Conservation (phyloP, 192 early-diverging fungal genomes). For the Coemansia sp. region DNA sequence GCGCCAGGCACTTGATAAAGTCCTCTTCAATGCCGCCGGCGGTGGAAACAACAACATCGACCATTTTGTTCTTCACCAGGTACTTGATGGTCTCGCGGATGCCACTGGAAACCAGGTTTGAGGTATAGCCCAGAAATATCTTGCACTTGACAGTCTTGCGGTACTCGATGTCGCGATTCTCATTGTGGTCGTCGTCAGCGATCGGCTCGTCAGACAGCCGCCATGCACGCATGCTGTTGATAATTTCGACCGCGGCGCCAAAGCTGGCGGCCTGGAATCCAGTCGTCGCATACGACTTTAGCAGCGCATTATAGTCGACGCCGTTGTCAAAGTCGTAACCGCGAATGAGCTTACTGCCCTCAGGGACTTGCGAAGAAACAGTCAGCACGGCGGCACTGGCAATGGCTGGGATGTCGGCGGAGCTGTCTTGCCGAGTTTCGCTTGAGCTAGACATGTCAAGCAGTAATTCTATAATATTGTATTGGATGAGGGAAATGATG, state of each 20-base stretch:
- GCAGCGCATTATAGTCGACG: slow-evolving; percentile 72
- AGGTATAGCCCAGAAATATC: slow-evolving; percentile 98
- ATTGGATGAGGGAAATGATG: too few relatives aligned
- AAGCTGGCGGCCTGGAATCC: slow-evolving; percentile 96
- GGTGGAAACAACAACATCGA: slow-evolving; percentile 89
- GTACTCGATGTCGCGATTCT: slow-evolving; percentile 65
- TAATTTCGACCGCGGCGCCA: slow-evolving; percentile 85
- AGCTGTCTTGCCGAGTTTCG: neutral
- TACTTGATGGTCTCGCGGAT: slow-evolving; percentile 90
- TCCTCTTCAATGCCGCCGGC: slow-evolving; percentile 99
- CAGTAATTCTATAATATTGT: neutral
- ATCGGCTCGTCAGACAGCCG: slow-evolving; percentile 88
- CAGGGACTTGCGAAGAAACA: slow-evolving; percentile 71
- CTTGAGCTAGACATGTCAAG: slow-evolving; percentile 8
- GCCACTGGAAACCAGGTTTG: slow-evolving; percentile 96
- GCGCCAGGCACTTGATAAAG: slow-evolving; percentile 95
- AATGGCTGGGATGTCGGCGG: slow-evolving; percentile 12
- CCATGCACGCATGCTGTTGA: slow-evolving; percentile 93
- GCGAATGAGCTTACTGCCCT: slow-evolving; percentile 61
- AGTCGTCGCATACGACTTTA: slow-evolving; percentile 73
- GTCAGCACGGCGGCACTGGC: slow-evolving; percentile 69
- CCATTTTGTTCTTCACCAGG: slow-evolving; percentile 86
- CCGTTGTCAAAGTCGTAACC: slow-evolving; percentile 96
- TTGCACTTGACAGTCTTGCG: slow-evolving; percentile 84
- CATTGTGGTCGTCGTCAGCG: slow-evolving; percentile 52